Percentiles rank a stretch among this genome's conserved stretches.
phyloP scores from a whole-genome alignment of 768 basidiomycete genomes.

The Zangia roseola region DNA sequence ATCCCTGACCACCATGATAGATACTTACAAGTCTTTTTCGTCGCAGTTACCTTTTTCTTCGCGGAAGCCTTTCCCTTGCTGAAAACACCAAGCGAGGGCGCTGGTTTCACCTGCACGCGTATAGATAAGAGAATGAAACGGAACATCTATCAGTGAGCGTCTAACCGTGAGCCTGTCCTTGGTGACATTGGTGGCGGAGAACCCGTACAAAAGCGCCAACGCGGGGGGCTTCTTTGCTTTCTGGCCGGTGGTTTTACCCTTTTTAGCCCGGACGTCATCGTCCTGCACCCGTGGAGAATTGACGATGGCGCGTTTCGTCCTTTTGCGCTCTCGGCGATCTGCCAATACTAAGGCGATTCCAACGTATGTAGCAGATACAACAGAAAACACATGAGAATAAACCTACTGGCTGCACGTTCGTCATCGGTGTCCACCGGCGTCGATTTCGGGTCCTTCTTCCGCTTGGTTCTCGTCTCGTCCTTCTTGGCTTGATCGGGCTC shows the following conservation, averaged over 20 bases:
- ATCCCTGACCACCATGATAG: neutral
- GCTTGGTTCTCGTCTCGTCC: constrained; percentile 28
- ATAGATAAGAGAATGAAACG: constrained; percentile 2
- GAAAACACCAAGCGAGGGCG: constrained; percentile 34
- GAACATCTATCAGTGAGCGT: neutral
- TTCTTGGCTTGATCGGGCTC: constrained; percentile 6
- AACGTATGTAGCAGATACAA: neutral
- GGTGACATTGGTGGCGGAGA: constrained; percentile 37
- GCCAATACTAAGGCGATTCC: constrained; percentile 47
- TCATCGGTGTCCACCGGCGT: constrained; percentile 27
- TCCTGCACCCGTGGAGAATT: constrained; percentile 20
- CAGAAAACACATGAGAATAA: neutral
- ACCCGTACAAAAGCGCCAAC: constrained; percentile 37
- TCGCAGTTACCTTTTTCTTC: constrained; percentile 19
- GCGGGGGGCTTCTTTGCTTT: constrained; percentile 28
- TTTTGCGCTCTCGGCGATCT: constrained; percentile 65
- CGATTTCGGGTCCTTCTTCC: constrained; percentile 14
- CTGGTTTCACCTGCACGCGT: constrained; percentile 28
- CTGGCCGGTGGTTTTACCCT: constrained; percentile 11
- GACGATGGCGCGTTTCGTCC: constrained; percentile 55
- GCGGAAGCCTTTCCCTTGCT: constrained; percentile 36
- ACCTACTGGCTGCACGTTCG: constrained; percentile 39
- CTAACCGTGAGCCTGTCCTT: constrained; percentile 37
- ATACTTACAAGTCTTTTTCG: constrained; percentile 15
- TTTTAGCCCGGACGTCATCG: constrained; percentile 8